These are phyloP conservation scores for Recurvomyces mirabilis DNA, from an alignment of 495 filamentous ascomycete species.

Conservation along the genomic window DNA sequence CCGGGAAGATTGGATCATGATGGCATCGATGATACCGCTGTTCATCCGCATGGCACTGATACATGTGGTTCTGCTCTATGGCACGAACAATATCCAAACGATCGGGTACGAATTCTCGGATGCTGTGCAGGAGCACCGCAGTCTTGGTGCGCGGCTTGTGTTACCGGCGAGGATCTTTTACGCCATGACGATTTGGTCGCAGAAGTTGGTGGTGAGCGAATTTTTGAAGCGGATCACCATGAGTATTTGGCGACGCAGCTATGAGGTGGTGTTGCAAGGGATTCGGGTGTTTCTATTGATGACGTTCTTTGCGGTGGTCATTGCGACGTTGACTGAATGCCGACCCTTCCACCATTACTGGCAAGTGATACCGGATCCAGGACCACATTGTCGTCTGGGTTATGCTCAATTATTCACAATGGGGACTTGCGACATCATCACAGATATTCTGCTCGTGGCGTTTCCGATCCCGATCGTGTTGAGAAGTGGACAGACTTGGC, in stretches of 20 bases:
- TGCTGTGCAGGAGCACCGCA: conserved; percentile 38
- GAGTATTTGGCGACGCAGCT: conserved; percentile 57
- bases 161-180: conserved; percentile 56
- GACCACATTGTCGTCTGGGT: conserved; percentile 68
- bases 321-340: conserved; percentile 76
- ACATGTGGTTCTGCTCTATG: conserved; percentile 71
- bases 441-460: conserved; percentile 72
- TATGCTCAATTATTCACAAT: conserved; percentile 79
- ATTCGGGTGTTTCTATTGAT: conserved; percentile 62
- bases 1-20: conserved; percentile 76
- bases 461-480: conserved; percentile 85
- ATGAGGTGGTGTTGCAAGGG: conserved; percentile 51
- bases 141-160: conserved; percentile 53
- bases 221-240: conserved; percentile 73
- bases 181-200: conserved; percentile 70
- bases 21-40: conserved; percentile 67
- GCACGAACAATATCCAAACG: conserved; percentile 71
- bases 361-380: conserved; percentile 85
- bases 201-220: conserved; percentile 82
- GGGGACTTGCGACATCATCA: conserved; percentile 74
- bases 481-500: conserved; percentile 54
- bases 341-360: conserved; percentile 76
- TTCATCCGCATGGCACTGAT: conserved; percentile 72
- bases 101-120: conserved; percentile 32
- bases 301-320: conserved; percentile 69